Percentiles rank a stretch among this genome's conserved stretches.
Conservation (phyloP, 2,329 filamentous ascomycete species). For the Neofusicoccum parvum region DNA sequence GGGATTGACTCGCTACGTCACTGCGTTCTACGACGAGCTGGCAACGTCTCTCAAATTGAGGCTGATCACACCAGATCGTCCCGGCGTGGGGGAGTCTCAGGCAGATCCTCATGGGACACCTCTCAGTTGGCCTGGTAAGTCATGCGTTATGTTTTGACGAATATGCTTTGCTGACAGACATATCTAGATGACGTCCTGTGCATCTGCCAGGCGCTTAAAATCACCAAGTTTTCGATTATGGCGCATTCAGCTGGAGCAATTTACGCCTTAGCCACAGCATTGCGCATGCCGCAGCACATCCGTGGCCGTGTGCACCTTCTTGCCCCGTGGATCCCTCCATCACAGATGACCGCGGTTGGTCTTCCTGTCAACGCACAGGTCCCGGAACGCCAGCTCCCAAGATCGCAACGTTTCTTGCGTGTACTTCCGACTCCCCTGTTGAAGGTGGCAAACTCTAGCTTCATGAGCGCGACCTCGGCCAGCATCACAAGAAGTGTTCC, state of each 20-base stretch:
- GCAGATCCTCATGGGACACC: constrained; percentile 83
- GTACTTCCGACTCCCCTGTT: constrained; percentile 87
- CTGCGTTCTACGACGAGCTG: constrained; percentile 95
- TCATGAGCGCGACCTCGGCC: constrained; percentile 88
- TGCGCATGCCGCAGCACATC: constrained; percentile 95
- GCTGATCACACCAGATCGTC: constrained; percentile 90
- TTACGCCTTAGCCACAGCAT: constrained; percentile 90
- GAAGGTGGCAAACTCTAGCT: constrained; percentile 92
- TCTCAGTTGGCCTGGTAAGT: constrained; percentile 86
- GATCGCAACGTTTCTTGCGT: constrained; percentile 86
- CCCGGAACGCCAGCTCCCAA: constrained; percentile 83
- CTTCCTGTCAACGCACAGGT: constrained; percentile 69
- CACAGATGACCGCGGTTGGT: constrained; percentile 49
- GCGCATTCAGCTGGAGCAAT: constrained; percentile 98
- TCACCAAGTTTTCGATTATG: constrained; percentile 93
- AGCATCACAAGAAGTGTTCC: constrained; percentile 67
- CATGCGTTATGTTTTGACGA: constrained; percentile 28
- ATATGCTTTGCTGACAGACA: constrained; percentile 36
- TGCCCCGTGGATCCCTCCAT: constrained; percentile 96
- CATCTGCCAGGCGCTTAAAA: constrained; percentile 88
- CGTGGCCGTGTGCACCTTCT: constrained; percentile 91
- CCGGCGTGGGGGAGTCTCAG: constrained; percentile 91
- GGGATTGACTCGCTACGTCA: constrained; percentile 94
- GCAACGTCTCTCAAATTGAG: constrained; percentile 84
- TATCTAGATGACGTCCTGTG: constrained; percentile 76